phyloP scores from a whole-genome alignment of 805 yeast species.

The Starmerella stellata region DNA sequence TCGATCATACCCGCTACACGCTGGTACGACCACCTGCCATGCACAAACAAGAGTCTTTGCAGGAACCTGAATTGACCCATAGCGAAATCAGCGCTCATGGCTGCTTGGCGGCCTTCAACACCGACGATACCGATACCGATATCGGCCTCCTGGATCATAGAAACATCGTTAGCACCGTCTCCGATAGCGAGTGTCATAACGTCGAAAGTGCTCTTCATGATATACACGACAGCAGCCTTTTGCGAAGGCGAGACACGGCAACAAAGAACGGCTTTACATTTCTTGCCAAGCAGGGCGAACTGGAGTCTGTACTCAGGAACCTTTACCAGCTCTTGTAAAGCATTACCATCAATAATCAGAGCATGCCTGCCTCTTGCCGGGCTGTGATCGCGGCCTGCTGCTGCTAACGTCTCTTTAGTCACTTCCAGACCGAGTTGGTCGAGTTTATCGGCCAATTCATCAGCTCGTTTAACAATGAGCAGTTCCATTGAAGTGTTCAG shows the following conservation, averaged over 20 bases:
- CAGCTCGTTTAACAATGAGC: constrained; percentile 24
- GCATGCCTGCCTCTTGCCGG: constrained; percentile 44
- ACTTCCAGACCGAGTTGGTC: constrained; percentile 25
- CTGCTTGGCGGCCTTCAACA: constrained; percentile 75
- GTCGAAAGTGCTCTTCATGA: constrained; percentile 43
- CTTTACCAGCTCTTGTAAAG: constrained; percentile 31
- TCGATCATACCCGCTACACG: constrained; percentile 64
- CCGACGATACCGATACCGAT: constrained; percentile 79
- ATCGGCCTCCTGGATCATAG: constrained; percentile 75
- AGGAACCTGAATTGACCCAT: constrained; percentile 61
- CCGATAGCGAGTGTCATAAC: constrained; percentile 73
- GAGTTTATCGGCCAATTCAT: constrained; percentile 33
- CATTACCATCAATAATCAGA: constrained; percentile 53
- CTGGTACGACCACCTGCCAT: constrained; percentile 71
- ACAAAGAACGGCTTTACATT: constrained; percentile 61
- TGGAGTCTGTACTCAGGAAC: constrained; percentile 27
- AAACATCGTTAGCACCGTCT: constrained; percentile 75
- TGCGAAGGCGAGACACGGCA: constrained; percentile 75
- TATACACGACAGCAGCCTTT: constrained; percentile 53
- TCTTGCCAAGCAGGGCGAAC: constrained; percentile 54
- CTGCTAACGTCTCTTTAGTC: constrained; percentile 28
- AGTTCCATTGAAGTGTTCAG: constrained; percentile 51
- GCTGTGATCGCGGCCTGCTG: constrained; percentile 42
- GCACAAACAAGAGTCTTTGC: constrained; percentile 47
- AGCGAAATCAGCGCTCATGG: constrained; percentile 71